Percentiles rank a stretch among this genome's conserved stretches.
These are phyloP conservation scores for Sordaria brevicollis DNA, from an alignment of 495 filamentous ascomycete species.

Conservation along the genomic window DNA sequence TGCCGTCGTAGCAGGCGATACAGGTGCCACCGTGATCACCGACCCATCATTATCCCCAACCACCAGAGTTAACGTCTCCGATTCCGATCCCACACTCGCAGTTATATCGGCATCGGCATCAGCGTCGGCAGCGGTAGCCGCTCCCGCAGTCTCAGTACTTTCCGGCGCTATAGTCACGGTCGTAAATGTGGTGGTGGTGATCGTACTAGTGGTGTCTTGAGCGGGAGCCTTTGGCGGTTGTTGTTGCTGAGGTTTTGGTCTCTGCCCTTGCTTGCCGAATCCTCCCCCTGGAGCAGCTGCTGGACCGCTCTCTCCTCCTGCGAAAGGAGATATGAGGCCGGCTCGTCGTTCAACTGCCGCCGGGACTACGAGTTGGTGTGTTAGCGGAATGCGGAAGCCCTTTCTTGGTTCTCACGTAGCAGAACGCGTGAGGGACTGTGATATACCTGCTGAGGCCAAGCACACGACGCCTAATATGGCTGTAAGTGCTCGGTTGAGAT, in stretches of 20 bases:
- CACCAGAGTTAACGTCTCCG: not conserved
- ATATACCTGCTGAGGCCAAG: not conserved
- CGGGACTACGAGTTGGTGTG: not conserved
- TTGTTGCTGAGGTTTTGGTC: not conserved
- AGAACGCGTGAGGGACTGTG: not conserved
- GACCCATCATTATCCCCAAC: not conserved
- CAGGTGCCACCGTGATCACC: not conserved
- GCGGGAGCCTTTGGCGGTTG: not conserved
- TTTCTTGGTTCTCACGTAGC: not conserved
- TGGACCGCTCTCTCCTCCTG: not conserved
- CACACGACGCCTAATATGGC: not conserved
- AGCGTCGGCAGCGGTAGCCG: not conserved
- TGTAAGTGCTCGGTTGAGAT: not conserved
- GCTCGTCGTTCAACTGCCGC: not conserved
- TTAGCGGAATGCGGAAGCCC: not conserved
- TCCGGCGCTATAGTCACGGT: not conserved
- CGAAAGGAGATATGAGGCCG: not conserved
- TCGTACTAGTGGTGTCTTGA: not conserved
- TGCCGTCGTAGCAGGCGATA: not conserved
- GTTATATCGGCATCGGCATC: not conserved
- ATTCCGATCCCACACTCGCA: too few relatives aligned
- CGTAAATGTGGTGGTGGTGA: not conserved
- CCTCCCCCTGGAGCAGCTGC: not conserved
- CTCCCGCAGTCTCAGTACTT: not conserved
- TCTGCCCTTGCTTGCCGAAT: not conserved